Evolutionary conservation across 169 alveolate species (phyloP), one percentile per base, ranked within the genome.

Genomic region (Amoebophrya sp.): DNA sequence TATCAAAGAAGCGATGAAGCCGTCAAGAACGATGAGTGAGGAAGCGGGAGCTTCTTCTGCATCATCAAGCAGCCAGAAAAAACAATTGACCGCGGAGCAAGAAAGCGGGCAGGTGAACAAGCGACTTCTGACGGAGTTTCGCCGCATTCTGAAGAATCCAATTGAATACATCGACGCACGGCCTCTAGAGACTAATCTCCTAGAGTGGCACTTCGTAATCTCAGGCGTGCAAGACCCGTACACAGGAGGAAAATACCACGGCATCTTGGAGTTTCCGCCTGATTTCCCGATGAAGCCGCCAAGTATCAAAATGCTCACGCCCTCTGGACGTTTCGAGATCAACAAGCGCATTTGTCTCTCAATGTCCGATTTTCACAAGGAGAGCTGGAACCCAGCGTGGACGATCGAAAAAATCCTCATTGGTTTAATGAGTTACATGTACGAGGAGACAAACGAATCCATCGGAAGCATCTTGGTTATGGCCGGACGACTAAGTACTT

Each of bases 231-330:
- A 91, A 55, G 93, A 91, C 53, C 93, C 93, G 90, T 91, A 91
- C 93, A 78, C 91, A 0, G 93, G 93, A 0, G 93, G 93, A 26
- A 89, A 18, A 6, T 14, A 24, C 41, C 24, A 41, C 77, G 93
- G 93, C 83, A 91, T 91, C 18, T 65, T 91, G 54, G 93, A 91
- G 91, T 91, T 91, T 89, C 93, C 93, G 41, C 91, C 78, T 34
- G 93, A 91, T 54, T 91, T 91, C 53, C 93, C 93, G 89, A 91
- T 91, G 93, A 91, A 91, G 91, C 93, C 93, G 26, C 93, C 93
- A 33, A 78, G 91, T n/a, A 91, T 91, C 38, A 91, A 91, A 91
- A 41, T 92, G 92, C 55, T 92, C 90, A 92, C 93, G 40, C 93
- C 93, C 65, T 89, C 90, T 26, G 93, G 93, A 40, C 93, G 93